A percentile compares a stretch with the other conserved stretches of the same genome.
Evolutionary conservation across 352 stramenopile genomes (phyloP).

Genomic region (Phytophthora meadii): DNA sequence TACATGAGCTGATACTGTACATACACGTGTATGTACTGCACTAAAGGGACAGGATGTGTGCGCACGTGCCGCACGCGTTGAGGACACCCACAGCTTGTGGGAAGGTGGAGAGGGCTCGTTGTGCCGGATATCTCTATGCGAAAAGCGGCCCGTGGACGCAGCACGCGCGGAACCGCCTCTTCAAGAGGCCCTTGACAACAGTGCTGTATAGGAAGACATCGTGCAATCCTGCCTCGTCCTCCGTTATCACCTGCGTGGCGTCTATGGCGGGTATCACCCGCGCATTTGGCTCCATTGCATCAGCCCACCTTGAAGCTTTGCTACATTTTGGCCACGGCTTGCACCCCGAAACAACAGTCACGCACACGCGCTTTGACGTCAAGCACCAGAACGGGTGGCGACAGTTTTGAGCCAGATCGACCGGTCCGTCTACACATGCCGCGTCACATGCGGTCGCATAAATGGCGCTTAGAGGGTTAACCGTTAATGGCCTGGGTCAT

Average conservation of each 20-base stretch:
- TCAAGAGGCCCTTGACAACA: too few relatives aligned
- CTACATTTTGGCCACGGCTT: neutral
- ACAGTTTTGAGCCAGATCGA: constrained; percentile 14
- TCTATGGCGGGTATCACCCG: neutral
- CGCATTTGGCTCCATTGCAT: constrained; percentile 16
- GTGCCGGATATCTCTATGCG: constrained; percentile 30
- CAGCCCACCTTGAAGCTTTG: constrained; percentile 6
- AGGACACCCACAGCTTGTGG: neutral
- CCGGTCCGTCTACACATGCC: constrained; percentile 26
- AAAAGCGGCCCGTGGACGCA: constrained; percentile 15
- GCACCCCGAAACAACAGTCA: too few relatives aligned
- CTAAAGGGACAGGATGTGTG: too few relatives aligned
- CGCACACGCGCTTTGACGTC: neutral
- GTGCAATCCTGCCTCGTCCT: constrained; percentile 16
- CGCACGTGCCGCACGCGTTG: neutral
- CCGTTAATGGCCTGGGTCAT: too few relatives aligned
- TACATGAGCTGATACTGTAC: too few relatives aligned
- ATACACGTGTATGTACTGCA: too few relatives aligned
- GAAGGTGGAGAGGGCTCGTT: neutral
- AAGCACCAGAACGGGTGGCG: neutral
- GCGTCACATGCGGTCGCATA: constrained; percentile 30
- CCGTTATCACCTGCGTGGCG: neutral
- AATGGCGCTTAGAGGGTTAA: neutral
- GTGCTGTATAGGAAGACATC: neutral
- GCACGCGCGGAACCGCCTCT: constrained; percentile 12